These are phyloP conservation scores for Panus rudis DNA, from an alignment of 768 basidiomycete genomes.

Conservation along the genomic window DNA sequence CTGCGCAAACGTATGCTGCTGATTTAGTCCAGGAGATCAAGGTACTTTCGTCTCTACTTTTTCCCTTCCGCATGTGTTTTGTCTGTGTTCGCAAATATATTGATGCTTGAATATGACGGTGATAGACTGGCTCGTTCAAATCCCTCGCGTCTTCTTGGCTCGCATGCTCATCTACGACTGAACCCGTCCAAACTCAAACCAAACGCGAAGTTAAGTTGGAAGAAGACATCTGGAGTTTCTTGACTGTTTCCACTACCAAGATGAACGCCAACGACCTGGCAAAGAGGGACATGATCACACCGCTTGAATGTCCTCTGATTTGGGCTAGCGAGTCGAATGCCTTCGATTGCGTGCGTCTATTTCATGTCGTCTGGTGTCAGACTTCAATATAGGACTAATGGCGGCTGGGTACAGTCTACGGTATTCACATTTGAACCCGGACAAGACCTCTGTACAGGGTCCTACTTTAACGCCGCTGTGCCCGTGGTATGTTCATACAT, in stretches of 20 bases:
- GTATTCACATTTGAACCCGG: conserved; percentile 20
- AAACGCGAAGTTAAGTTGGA: neutral
- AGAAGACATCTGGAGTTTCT: neutral
- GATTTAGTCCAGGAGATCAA: conserved; percentile 28
- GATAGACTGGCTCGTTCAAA: conserved; percentile 21
- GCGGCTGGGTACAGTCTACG: conserved; percentile 11
- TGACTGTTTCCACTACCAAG: neutral
- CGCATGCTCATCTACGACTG: conserved; percentile 20
- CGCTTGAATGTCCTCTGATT: conserved; percentile 22
- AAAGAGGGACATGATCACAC: conserved; percentile 9
- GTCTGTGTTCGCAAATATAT: no score
- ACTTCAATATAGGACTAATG: neutral
- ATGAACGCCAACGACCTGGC: no score
- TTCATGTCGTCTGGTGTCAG: neutral
- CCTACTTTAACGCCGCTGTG: conserved; percentile 19
- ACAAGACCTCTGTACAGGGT: conserved; percentile 20
- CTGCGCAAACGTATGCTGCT: conserved; percentile 14
- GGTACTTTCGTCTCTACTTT: no score
- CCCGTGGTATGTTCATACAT: conserved; percentile 14
- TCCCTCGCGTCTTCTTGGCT: conserved; percentile 21
- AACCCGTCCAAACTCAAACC: conserved; percentile 10
- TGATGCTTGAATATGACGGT: no score
- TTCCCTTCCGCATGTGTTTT: no score
- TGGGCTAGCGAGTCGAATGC: conserved; percentile 24
- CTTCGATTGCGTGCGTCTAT: conserved; percentile 22